Base-by-base conservation (phyloP, 2,329 filamentous ascomycete genomes). In the Lecanoromycetidae sp. region DNA sequence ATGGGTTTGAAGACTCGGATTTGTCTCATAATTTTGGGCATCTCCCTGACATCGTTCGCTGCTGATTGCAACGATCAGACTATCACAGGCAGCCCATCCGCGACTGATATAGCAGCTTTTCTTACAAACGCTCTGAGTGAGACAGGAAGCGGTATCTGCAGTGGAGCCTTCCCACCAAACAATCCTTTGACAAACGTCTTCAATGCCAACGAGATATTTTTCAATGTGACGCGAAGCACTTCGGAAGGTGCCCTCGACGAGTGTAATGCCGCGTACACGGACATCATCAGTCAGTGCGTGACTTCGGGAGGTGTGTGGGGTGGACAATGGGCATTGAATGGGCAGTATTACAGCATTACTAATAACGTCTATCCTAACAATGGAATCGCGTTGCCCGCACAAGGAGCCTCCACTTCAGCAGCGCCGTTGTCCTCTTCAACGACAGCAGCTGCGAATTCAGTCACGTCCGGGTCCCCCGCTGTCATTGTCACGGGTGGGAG, bases 121-220 rank as follows among this genome's bases (percentile, higher is more conserved):
- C n/a, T n/a, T n/a, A n/a, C 13, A 27, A 43, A 43, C 17, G 23
- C 40, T 9, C 12, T 43, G 13, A 43, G 32, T 17, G 12, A 32
- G 23, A 22, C 15, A 43, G 27, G 27, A 13, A 43, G 40, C 22
- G 26, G 13, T 20, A 43, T 32, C 13, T 43, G 40, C 27, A 15
- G 15, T 12, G 40, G 40, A 34, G 40, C 23, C 26, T 43, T 43
- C 32, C 40, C 40, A 15, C 40, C 26, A 15, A 43, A n/a, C 10
- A 43, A 43, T 29, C 26, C 40, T 3, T 32, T 43, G 10, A 43
- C 40, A 17, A 43, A 43, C 22, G 40, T 43, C 23, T 43, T 43
- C 15, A 43, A 43, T 20, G 40, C 40, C 12, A 23, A 43, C 32
- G 40, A 43, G 26, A 43, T 43, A 15, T 26, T 29, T 32, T 43